Base-by-base conservation (phyloP, 73 alveolate species). In the Durusdinium trenchii region DNA sequence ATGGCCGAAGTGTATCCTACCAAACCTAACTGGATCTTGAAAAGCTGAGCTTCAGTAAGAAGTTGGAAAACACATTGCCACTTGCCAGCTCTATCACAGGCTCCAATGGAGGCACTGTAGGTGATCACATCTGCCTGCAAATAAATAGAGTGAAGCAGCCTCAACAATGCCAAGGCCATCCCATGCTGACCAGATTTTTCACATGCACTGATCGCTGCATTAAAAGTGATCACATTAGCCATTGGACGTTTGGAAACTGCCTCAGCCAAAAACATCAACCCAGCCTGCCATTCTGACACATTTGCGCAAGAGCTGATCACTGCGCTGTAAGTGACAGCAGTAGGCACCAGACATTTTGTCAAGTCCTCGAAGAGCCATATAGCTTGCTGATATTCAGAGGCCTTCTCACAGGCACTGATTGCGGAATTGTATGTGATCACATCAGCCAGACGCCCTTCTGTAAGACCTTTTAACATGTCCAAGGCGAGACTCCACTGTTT, bases 171-270 rank as follows among this genome's bases (percentile, higher is more conserved):
- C 43, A 91, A 57, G 57, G 98, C 87, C 48, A 35, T 35, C 28
- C 26, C 36, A 54, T 45, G 62, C 76, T 91, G 61, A 3, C 69
- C 89, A n/a, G 90, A 51, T 43, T 91, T 91, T 42, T 91, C 98
- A 43, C 98, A 91, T 5, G 98, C 98, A 48, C 98, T 91, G 98
- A 91, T 91, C 1, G 98, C 75, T 1, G 98, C 64, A 42, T 69
- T 69, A 89, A 47, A 91, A 35, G 78, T 91, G 75, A 69, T 91
- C 61, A 69, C 69, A 26, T 69, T 78, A 36, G 61, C 32, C 32
- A 6, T 32, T 35, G 57, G 57, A 26, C 50, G 30, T 6, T 2
- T 9, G 18, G 60, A 30, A 32, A n/a, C 35, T n/a, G 78, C 47
- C 78, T 91, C 98, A 9, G 50, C 57, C 86, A 89, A 45, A 60